Conservation (phyloP, 192 early-diverging fungal species). For the Backusella tarrabulga region DNA sequence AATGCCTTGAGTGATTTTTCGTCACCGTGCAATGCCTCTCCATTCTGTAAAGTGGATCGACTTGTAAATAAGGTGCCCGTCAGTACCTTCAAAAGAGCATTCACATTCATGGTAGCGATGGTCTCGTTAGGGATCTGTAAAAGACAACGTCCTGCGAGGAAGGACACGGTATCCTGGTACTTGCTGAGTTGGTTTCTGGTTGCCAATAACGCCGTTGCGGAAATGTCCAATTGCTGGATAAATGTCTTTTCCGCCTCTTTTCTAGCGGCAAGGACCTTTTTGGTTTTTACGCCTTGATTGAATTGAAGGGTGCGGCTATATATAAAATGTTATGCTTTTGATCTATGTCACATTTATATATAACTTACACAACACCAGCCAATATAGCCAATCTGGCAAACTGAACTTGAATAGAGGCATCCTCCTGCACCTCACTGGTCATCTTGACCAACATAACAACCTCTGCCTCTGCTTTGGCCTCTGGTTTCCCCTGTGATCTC, state of each 20-base stretch:
- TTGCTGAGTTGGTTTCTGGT: background rate
- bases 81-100: constrained; percentile 5
- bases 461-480: constrained; percentile 11
- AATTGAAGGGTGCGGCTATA: constrained; percentile 33
- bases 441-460: constrained; percentile 11
- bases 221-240: constrained; percentile 11
- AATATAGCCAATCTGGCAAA: constrained; percentile 12
- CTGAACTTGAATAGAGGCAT: background rate
- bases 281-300: constrained; percentile 20
- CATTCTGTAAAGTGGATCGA: constrained; percentile 22
- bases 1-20: background rate
- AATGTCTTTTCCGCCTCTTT: constrained; percentile 1
- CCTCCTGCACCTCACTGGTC: background rate
- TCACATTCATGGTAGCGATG: background rate
- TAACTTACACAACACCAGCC: constrained; percentile 30
- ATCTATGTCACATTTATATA: background rate
- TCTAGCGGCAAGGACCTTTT: background rate
- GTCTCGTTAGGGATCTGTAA: background rate
- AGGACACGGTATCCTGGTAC: constrained; percentile 19
- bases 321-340: too few species aligned
- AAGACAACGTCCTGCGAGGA: constrained; percentile 29
- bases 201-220: background rate
- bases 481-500: constrained; percentile 16
- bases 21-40: background rate
- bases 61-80: constrained; percentile 16